Base-by-base conservation (phyloP, 768 basidiomycete genomes). In the Mrakia hoshinonis region DNA sequence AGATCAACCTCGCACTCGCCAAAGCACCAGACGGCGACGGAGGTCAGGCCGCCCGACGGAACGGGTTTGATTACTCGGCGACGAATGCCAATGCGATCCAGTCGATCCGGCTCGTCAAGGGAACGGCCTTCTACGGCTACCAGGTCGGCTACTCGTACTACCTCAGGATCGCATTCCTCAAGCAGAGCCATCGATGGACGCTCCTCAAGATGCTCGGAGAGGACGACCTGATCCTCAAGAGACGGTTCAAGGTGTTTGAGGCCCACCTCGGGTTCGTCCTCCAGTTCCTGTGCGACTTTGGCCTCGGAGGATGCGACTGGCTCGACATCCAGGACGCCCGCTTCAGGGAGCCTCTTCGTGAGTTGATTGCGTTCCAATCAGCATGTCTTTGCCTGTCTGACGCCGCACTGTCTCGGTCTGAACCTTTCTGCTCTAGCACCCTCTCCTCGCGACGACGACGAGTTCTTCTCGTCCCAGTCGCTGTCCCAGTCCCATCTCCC, bases 81-180 rank as follows among this genome's bases (percentile, higher is more conserved):
- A 55, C 48, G 76, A 75, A 55, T 76, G 76, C 67, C 77, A 81
- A 29, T 81, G 79, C 72, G 26, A 80, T 82, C 71, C 89, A 90
- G 18, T 87, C 87, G 29, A 84, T 96, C 49, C 78, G 91, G 60
- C 83, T 94, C 64, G 90, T 93, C 74, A 98, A 98, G 80, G 96
- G 92, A n/a, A 82, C 92, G 22, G 88, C 89, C 77, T 96, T 98
- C 80, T 98, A 98, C 79, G 94, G 96, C 11, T 98, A 93, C 78
- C 89, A 92, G 78, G 82, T 88, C 13, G 85, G 87, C 34, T 89
- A 92, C 76, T 83, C 84, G 6, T 92, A 92, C 10, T 99, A 90
- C 81, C 85, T 98, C 79, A 97, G 97, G 79, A 84, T 99, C 62
- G 81, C 86, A 75, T 79, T 92, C 54, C 82, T 83, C 52, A 86